These are phyloP conservation scores for Beta lomatogona DNA, from an alignment of 179 eudicot genomes.

Conservation along the genomic window DNA sequence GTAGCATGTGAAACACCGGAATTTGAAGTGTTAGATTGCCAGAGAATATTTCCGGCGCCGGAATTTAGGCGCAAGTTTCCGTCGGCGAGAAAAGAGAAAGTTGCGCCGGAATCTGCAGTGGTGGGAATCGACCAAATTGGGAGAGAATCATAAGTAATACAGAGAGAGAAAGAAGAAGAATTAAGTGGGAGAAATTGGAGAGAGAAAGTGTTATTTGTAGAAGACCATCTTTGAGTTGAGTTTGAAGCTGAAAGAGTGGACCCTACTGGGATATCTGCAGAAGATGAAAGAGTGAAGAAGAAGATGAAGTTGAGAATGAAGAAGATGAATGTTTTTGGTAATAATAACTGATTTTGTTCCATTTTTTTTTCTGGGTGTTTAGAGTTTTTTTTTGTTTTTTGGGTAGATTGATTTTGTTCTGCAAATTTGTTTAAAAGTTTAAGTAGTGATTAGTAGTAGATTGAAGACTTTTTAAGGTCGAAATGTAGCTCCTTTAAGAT, in stretches of 20 bases:
- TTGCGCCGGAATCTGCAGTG: constrained; percentile 9
- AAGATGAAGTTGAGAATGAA: background rate
- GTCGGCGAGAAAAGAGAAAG: constrained; percentile 19
- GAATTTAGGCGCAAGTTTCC: constrained; percentile 39
- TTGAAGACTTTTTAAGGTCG: too few relatives aligned
- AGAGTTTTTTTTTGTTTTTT: too few relatives aligned
- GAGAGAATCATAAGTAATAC: constrained; percentile 33
- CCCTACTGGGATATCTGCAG: constrained; percentile 28
- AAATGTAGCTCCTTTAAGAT: too few relatives aligned
- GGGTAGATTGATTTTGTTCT: background rate
- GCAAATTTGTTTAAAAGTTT: background rate
- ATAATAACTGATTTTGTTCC: background rate
- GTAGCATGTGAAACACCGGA: constrained; percentile 50
- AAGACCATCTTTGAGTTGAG: constrained; percentile 39
- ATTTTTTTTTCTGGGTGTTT: background rate
- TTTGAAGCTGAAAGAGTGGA: constrained; percentile 37
- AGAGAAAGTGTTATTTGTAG: constrained; percentile 35
- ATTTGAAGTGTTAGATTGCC: constrained; percentile 64
- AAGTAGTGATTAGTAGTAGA: too few relatives aligned
- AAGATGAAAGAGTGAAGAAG: background rate
- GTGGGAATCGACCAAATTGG: constrained; percentile 34
- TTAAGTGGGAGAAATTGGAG: constrained; percentile 31
- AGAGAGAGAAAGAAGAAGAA: constrained; percentile 32
- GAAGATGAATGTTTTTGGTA: background rate
- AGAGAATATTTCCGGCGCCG: constrained; percentile 35